A percentile compares a stretch with the other conserved stretches of the same genome.
phyloP scores from a whole-genome alignment of 345 rosid species.

The Aurinia saxatilis region DNA sequence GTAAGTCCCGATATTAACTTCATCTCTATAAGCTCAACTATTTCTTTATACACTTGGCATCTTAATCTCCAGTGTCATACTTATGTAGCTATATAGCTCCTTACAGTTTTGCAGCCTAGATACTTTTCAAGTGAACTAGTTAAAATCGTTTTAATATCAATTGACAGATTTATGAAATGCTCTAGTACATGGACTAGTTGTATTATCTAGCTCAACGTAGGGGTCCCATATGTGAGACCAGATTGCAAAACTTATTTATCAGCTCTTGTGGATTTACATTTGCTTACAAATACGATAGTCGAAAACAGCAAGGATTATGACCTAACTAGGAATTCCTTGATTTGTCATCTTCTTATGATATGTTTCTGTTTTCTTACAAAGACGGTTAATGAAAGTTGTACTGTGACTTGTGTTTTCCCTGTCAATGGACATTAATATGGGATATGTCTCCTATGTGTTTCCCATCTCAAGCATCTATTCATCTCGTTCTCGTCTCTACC shows the following conservation, averaged over 20 bases:
- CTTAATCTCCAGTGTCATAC: no score
- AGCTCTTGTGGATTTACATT: background rate
- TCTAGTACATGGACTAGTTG: background rate
- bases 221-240: background rate
- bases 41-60: background rate
- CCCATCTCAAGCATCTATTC: background rate
- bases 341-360: background rate
- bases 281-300: background rate
- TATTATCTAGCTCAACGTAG: background rate
- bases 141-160: background rate
- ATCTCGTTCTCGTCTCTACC: background rate
- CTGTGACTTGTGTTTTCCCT: background rate
- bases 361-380: background rate
- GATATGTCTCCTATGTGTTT: background rate
- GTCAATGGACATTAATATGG: background rate
- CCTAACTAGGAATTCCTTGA: background rate
- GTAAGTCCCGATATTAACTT: conserved; percentile 40
- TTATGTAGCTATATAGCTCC: background rate
- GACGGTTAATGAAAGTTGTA: background rate
- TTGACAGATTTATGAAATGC: background rate
- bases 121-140: background rate
- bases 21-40: background rate
- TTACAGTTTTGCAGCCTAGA: background rate
- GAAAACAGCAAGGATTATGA: background rate
- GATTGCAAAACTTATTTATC: background rate